Percentiles rank a stretch among this genome's conserved stretches.
phyloP scores from a whole-genome alignment of 805 yeast genomes.

The Saturnispora diversa region DNA sequence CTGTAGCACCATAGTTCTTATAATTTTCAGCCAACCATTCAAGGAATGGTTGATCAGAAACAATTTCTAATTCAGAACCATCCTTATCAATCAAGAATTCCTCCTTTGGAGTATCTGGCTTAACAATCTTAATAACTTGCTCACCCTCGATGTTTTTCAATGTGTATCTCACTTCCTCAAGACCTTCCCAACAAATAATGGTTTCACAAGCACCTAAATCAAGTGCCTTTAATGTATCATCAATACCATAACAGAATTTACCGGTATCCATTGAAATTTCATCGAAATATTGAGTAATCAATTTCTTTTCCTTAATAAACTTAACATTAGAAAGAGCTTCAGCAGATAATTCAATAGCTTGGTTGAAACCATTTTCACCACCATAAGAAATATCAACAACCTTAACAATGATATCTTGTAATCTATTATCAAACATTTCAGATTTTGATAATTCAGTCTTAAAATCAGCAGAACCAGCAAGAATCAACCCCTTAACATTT shows the following conservation, averaged over 20 bases:
- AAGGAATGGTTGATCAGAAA: constrained; percentile 74
- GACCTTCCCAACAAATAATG: constrained; percentile 86
- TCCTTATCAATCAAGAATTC: constrained; percentile 69
- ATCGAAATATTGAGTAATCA: constrained; percentile 85
- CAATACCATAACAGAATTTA: constrained; percentile 94
- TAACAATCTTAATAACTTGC: constrained; percentile 62
- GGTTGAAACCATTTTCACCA: constrained; percentile 99
- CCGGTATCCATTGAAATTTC: constrained; percentile 98
- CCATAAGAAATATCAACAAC: constrained; percentile 97
- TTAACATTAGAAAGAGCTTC: constrained; percentile 96
- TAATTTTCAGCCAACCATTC: constrained; percentile 99
- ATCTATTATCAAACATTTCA: constrained; percentile 86
- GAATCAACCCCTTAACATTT: constrained; percentile 85
- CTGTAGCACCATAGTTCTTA: constrained; percentile 85
- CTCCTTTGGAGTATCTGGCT: constrained; percentile 68
- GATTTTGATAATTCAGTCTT: constrained; percentile 89
- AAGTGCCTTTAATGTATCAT: constrained; percentile 90
- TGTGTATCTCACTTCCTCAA: constrained; percentile 76
- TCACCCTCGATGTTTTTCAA: constrained; percentile 77
- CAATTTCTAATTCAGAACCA: constrained; percentile 87
- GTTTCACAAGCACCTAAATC: constrained; percentile 95
- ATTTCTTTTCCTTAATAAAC: constrained; percentile 96
- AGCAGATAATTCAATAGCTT: constrained; percentile 95
- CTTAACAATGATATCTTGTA: constrained; percentile 78
- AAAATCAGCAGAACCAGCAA: constrained; percentile 99